Percentiles rank a stretch among this genome's conserved stretches.
These are phyloP conservation scores for Coix lacrymajobi DNA, from an alignment of 176 grass and related monocot genomes.

Conservation along the genomic window DNA sequence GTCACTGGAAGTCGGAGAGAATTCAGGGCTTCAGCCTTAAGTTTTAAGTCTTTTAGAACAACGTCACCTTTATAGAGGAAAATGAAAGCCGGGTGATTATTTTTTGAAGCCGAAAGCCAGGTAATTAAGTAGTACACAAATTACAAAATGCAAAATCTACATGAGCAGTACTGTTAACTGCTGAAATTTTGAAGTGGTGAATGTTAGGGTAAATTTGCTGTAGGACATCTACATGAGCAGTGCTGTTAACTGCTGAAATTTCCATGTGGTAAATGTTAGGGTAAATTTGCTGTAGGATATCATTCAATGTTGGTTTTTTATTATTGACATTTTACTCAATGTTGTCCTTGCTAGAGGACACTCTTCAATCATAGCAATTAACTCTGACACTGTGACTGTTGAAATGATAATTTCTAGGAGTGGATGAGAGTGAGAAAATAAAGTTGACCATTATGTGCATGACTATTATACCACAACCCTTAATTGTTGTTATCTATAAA, in stretches of 20 bases:
- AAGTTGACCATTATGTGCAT: no score
- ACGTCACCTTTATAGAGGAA: slow-evolving; percentile 73
- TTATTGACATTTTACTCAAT: background rate
- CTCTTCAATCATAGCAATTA: background rate
- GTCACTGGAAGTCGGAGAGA: slow-evolving; percentile 92
- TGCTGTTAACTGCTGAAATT: slow-evolving; percentile 2
- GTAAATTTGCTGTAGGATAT: background rate
- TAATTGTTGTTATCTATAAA: background rate
- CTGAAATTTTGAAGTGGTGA: slow-evolving; percentile 9
- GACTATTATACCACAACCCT: background rate
- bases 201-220: background rate
- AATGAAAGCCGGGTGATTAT: slow-evolving; percentile 18
- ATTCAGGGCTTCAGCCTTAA: slow-evolving; percentile 96
- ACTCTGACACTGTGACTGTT: background rate
- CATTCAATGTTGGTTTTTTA: background rate
- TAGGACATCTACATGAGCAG: background rate
- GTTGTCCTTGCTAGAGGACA: background rate
- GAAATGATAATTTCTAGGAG: background rate
- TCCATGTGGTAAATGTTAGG: slow-evolving; percentile 1
- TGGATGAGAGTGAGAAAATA: background rate
- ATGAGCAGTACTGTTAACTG: background rate
- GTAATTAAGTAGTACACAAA: slow-evolving; percentile 7
- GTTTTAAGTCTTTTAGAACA: slow-evolving; percentile 94
- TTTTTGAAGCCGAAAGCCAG: background rate
- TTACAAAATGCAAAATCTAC: background rate